Percentiles rank a stretch among this genome's conserved stretches.
phyloP scores from a whole-genome alignment of 805 yeast species.

The Starmera amethionina region DNA sequence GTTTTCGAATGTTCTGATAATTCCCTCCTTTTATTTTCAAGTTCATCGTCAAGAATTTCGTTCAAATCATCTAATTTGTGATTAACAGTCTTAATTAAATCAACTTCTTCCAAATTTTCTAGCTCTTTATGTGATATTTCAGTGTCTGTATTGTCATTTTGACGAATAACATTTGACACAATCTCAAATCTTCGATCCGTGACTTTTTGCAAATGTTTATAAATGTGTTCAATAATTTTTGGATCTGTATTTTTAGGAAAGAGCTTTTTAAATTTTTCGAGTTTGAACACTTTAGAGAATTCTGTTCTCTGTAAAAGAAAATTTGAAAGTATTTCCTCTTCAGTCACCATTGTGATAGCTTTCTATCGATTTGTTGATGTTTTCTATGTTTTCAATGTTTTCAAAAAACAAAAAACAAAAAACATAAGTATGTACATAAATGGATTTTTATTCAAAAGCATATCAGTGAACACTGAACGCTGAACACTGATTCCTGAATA shows the following conservation, averaged over 20 bases:
- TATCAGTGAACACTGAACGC: too few species aligned
- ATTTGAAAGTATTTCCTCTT: constrained; percentile 6
- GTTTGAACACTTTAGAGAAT: constrained; percentile 2
- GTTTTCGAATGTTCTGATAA: too few species aligned
- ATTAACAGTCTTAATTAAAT: constrained; percentile 4
- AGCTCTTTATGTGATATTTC: not conserved
- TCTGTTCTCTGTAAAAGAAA: constrained; percentile 11
- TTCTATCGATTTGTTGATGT: not conserved
- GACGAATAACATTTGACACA: constrained; percentile 3
- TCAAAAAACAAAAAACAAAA: too few species aligned
- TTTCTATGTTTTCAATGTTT: too few species aligned
- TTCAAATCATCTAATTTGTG: constrained; percentile 19
- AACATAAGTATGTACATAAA: too few species aligned
- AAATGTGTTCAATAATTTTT: constrained; percentile 1
- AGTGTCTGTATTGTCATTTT: not conserved
- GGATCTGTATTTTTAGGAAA: constrained; percentile 9
- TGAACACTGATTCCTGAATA: too few species aligned
- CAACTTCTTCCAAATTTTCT: not conserved
- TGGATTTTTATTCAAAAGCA: too few species aligned
- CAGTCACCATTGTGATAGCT: constrained; percentile 7
- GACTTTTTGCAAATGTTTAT: constrained; percentile 2
- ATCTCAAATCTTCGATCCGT: not conserved
- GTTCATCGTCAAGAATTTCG: constrained; percentile 19
- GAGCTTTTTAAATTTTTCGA: constrained; percentile 3
- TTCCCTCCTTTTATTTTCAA: constrained; percentile 3